phyloP scores from a whole-genome alignment of 176 grass and related monocot genomes.

The Bonia amplexicaulis region DNA sequence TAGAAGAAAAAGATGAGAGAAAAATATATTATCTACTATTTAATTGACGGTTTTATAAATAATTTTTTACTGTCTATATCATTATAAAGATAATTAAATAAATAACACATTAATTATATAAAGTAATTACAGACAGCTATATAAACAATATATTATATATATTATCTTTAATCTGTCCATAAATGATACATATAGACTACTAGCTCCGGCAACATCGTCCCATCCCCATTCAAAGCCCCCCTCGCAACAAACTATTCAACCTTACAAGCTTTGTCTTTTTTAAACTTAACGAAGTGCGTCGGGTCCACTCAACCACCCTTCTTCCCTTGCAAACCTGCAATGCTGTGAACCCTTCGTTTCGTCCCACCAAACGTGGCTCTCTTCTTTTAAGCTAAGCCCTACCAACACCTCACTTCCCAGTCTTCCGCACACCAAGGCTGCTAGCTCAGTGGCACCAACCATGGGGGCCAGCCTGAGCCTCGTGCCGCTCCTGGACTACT shows the following conservation, averaged over 20 bases:
- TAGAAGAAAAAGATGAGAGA: no score
- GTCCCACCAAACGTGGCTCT: background rate
- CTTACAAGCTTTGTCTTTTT: background rate
- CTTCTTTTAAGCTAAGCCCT: background rate
- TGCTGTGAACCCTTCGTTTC: background rate
- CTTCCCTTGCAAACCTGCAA: background rate
- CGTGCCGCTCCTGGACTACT: constrained; percentile 52
- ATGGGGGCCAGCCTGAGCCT: constrained; percentile 57
- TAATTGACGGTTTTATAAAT: fast-evolving
- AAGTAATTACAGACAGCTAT: no score
- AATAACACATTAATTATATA: no score
- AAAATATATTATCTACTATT: no score
- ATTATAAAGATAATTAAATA: no score
- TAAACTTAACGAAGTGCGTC: background rate
- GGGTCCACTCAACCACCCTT: constrained; percentile 28
- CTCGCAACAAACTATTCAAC: background rate
- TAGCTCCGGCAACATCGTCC: background rate
- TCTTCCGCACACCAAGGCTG: background rate
- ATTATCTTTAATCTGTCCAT: no score
- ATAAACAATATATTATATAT: no score
- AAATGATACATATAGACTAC: no score
- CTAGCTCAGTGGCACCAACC: constrained; percentile 9
- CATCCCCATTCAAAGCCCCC: background rate
- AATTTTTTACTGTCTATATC: no score
- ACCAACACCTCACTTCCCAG: background rate